Conservation (phyloP, 768 basidiomycete genomes). For the Termitomyces sp. region DNA sequence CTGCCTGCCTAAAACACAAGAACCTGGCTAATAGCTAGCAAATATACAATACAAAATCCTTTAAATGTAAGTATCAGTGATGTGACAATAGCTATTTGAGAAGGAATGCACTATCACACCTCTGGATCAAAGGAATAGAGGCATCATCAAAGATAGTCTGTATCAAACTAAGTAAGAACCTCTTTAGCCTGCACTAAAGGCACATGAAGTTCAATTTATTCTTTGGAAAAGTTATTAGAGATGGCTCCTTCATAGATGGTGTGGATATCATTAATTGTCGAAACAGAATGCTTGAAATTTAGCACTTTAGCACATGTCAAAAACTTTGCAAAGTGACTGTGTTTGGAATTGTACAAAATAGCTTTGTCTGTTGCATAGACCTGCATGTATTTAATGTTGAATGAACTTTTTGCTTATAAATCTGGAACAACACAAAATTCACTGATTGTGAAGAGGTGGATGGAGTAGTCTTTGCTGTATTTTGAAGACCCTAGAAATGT, state of each 20-base stretch:
- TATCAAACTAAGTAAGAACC: background rate
- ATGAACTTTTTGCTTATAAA: constrained; percentile 1
- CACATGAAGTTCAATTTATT: constrained; percentile 9
- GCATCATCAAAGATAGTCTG: background rate
- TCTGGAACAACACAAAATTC: constrained; percentile 14
- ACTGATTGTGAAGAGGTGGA: constrained; percentile 12
- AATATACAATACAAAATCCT: background rate
- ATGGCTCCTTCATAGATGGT: constrained; percentile 2
- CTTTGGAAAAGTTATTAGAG: constrained; percentile 4
- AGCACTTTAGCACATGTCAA: constrained; percentile 8
- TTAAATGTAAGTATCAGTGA: too few species aligned
- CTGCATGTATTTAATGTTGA: constrained; percentile 12
- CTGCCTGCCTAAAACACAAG: background rate
- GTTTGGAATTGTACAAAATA: constrained; percentile 4
- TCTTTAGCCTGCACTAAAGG: background rate
- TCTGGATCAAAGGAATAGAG: background rate
- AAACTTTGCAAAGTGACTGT: constrained; percentile 5
- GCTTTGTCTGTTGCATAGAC: constrained; percentile 18
- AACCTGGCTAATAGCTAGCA: background rate
- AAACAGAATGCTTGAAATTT: background rate
- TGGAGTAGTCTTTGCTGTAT: constrained; percentile 12
- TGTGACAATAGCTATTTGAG: too few species aligned
- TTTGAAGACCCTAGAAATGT: background rate
- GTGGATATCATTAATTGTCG: constrained; percentile 2
- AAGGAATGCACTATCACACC: background rate